Evolutionary conservation across 805 yeast species (phyloP).

Genomic region (Cyberlindnera meyerae): DNA sequence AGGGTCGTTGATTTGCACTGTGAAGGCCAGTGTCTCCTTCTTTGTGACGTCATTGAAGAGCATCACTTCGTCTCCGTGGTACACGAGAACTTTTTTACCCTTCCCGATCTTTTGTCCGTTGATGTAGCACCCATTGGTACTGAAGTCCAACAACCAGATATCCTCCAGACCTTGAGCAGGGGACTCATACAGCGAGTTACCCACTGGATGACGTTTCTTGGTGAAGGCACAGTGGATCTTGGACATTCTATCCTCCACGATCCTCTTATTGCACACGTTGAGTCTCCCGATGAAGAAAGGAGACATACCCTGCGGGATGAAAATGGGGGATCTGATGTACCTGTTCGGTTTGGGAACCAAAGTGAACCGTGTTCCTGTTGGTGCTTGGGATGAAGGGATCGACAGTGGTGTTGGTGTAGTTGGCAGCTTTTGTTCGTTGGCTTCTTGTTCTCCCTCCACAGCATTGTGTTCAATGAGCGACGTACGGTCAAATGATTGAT

Average conservation of each 20-base stretch:
- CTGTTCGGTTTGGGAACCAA: slow-evolving; percentile 49
- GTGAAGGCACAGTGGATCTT: slow-evolving; percentile 73
- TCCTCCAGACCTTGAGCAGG: slow-evolving; percentile 73
- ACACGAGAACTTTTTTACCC: slow-evolving; percentile 56
- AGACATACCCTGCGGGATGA: slow-evolving; percentile 62
- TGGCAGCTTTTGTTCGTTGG: too few species aligned
- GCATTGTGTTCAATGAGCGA: slow-evolving; percentile 14
- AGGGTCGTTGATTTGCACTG: slow-evolving; percentile 48
- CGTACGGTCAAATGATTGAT: slow-evolving; percentile 20
- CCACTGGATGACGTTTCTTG: slow-evolving; percentile 59
- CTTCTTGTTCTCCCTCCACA: too few species aligned
- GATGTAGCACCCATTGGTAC: slow-evolving; percentile 75
- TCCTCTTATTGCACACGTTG: slow-evolving; percentile 52
- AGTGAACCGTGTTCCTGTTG: slow-evolving; percentile 60
- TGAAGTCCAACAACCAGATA: slow-evolving; percentile 74
- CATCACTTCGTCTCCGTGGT: slow-evolving; percentile 60
- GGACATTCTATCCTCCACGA: slow-evolving; percentile 74
- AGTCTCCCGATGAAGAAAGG: slow-evolving; percentile 73
- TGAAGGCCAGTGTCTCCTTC: slow-evolving; percentile 49
- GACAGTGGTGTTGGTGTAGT: too few species aligned
- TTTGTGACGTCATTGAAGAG: slow-evolving; percentile 58
- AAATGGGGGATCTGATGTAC: slow-evolving; percentile 41
- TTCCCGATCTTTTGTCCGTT: slow-evolving; percentile 56
- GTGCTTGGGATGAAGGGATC: slow-evolving; percentile 25
- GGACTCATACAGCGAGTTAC: slow-evolving; percentile 53